Conservation (phyloP, 768 basidiomycete species). For the Exsudoporus frostii region DNA sequence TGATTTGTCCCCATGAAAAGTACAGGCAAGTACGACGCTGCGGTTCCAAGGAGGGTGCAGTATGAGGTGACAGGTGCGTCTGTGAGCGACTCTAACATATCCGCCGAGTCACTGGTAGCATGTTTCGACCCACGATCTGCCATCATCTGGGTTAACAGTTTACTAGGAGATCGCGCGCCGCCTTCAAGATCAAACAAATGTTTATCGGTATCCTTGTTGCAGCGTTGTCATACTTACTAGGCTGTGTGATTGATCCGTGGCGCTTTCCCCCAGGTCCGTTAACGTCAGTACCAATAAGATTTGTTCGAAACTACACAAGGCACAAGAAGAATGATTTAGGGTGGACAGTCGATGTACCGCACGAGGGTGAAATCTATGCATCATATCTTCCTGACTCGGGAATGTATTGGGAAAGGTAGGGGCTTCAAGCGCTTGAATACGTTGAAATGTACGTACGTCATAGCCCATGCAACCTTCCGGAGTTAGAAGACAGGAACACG, state of each 20-base stretch:
- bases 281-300: neutral
- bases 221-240: neutral
- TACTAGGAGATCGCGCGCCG: neutral
- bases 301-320: neutral
- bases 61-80: too few species aligned
- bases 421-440: too few species aligned
- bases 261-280: neutral
- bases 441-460: neutral
- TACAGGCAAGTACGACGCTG: too few species aligned
- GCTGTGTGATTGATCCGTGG: neutral
- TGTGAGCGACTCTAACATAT: neutral
- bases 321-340: too few species aligned
- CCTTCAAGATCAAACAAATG: neutral
- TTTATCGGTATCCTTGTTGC: neutral
- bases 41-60: neutral
- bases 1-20: too few species aligned
- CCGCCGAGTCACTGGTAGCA: too few species aligned
- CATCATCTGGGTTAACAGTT: neutral
- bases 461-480: neutral
- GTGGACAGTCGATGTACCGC: neutral
- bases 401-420: neutral
- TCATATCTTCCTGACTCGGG: neutral
- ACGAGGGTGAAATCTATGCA: neutral
- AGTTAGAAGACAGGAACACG: neutral
- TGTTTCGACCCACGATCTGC: neutral